Evolutionary conservation across 257 asterid species (phyloP).

Genomic region (Salvia hispanica): DNA sequence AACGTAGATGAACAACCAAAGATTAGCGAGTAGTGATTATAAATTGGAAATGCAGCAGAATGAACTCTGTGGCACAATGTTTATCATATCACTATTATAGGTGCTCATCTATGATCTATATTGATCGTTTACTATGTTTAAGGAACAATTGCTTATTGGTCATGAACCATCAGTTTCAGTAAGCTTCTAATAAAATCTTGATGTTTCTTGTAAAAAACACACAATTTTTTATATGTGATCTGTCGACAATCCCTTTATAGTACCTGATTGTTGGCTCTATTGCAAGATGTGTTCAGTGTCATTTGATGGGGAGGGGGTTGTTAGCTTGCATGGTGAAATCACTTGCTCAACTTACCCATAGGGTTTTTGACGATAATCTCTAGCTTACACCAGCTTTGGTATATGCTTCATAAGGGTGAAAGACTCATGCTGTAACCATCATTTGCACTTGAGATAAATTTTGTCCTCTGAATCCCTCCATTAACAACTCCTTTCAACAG

Average conservation of each 20-base stretch:
- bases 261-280: slow-evolving; percentile 19
- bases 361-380: neutral
- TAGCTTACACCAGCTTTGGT: neutral
- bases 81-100: neutral
- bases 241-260: neutral
- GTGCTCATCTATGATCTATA: neutral
- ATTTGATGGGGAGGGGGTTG: neutral
- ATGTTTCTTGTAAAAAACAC: neutral
- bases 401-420: slow-evolving; percentile 3
- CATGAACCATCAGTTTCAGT: neutral
- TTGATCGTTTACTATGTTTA: too few relatives aligned
- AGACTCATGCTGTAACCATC: slow-evolving; percentile 6
- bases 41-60: neutral
- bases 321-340: neutral
- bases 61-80: neutral
- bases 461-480: neutral
- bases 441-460: neutral
- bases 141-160: neutral
- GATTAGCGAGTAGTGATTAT: neutral
- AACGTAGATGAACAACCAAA: neutral
- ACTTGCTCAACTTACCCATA: neutral
- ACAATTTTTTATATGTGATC: neutral
- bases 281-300: neutral
- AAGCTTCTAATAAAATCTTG: neutral
- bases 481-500: neutral